Evolutionary conservation across 129 eudicot species (phyloP), one percentile per base, ranked within the genome.

Genomic region (Deinandra increscens): DNA sequence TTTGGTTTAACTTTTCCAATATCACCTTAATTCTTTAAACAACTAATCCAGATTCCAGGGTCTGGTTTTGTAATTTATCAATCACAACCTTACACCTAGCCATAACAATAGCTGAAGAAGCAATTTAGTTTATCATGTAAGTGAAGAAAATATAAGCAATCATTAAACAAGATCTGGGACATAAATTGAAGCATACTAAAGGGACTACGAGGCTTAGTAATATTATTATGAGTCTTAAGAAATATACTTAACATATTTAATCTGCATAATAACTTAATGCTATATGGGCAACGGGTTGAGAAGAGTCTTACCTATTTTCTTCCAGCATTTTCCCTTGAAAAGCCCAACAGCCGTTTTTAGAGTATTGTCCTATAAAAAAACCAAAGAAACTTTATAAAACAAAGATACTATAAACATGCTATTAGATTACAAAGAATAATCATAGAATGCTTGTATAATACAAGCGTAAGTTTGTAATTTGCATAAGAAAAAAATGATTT

Each of bases 301-400:
- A 75, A 78, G 64, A 59, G 49, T 15, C 45, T 59, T 46, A 83
- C 96, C 98, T 82, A 88, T 89, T 86, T 92, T 92, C 83, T 92
- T 92, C 98, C 98, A 92, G 68, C 87, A 76, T 79, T 92, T 92
- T 50, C 98, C 98, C 64, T 82, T 81, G 81, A 39, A 89, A 72
- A 64, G 60, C 43, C 75, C 81, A 79, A 92, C 98, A 69, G 96
- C 98, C 46, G 72, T 81, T 79, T 81, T 83, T 51, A 92, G 77
- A 6, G 96, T 88, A 78, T 89, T 88, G 68, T 92, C 96, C 98
- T 92, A 82, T 44, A 43, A 71, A 55, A 79, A 62, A 69, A 13
- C 50, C 58, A 56, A 41, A 33, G 5, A 13, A 22, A 39, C 14
- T 34, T 69, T 39, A 77, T 22, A 48, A 37, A 78, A 59, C 70